Evolutionary conservation across 768 basidiomycete species (phyloP), one percentile per base, ranked within the genome.

Genomic region (Tremella mesenterica): DNA sequence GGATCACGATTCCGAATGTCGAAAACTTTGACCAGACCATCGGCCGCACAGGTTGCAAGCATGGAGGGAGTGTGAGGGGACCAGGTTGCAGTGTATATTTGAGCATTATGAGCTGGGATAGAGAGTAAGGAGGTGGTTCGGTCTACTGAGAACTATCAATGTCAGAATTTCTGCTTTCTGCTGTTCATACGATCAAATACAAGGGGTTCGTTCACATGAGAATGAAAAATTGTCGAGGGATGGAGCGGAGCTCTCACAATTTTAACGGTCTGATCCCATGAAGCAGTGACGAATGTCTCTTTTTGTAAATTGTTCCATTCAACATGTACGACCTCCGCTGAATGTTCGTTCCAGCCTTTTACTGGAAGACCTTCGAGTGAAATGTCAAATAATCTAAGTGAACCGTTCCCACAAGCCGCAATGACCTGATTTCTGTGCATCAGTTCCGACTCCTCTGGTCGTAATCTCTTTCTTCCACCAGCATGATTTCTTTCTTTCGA

Each of bases 221-320:
- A 28, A 25, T 13, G 25, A 28, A 28, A n/a, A 44, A 23, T 44
- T n/a, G n/a, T n/a, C 27, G 47, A 57, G 34, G 53, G 56, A 45
- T 56, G 4, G 43, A 28, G 30, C 20, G 23, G 45, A 50, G n/a
- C n/a, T n/a, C 86, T 44, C 58, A 91, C 92, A 44, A 95, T 64
- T 75, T 95, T 96, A 36, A 92, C 80, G 13, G 79, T 80, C 25
- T 88, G 89, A 66, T 97, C 93, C 92, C 92, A 96, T 12, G 61
- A 64, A 1, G 53, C 50, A 28, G 61, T 64, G 0, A 58, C 55
- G 38, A 70, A 68, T 20, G 25, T 52, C 29, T 61, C 58, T 88
- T 23, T 87, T 81, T 10, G 83, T 57, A 92, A 73, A 74, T 95
- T 97, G 57, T 85, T 90, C 92, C 93, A 97, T 72, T 97, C 88